Evolutionary conservation across 306 rosid genomes (phyloP).

Genomic region (Ormosia emarginata): DNA sequence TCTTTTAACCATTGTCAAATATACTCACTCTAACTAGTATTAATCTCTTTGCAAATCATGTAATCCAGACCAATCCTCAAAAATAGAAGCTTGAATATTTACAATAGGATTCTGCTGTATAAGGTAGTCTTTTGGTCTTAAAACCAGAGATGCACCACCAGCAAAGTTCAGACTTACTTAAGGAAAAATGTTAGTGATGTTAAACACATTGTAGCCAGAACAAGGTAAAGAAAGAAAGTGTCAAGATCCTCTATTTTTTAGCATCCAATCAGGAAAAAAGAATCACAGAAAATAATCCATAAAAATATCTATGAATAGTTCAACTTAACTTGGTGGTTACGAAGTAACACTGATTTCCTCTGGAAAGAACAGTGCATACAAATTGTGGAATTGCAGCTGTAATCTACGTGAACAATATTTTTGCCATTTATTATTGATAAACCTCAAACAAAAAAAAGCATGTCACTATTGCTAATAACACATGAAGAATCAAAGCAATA

Average conservation of each 20-base stretch:
- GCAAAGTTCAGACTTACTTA: constrained; percentile 87
- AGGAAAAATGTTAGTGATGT: constrained; percentile 64
- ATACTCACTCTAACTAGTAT: too few relatives aligned
- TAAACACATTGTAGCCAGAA: constrained; percentile 24
- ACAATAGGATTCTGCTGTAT: constrained; percentile 62
- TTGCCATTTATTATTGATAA: constrained; percentile 1
- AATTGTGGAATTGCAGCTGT: constrained; percentile 44
- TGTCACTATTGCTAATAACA: background rate
- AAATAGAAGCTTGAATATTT: constrained; percentile 30
- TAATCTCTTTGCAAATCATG: background rate
- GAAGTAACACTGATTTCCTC: constrained; percentile 70
- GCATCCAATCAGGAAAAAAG: constrained; percentile 4
- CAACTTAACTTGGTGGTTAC: constrained; percentile 68
- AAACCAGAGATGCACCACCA: constrained; percentile 68
- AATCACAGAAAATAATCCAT: background rate
- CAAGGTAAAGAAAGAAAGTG: constrained; percentile 14
- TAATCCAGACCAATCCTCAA: background rate
- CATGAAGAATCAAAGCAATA: constrained; percentile 8
- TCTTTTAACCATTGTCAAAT: background rate
- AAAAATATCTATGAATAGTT: background rate
- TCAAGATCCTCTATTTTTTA: constrained; percentile 7
- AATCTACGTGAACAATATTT: constrained; percentile 42
- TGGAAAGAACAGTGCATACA: constrained; percentile 44
- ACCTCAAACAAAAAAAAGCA: background rate
- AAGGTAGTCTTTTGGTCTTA: constrained; percentile 85